Conservation (phyloP, 805 yeast genomes). For the Candida pini region DNA sequence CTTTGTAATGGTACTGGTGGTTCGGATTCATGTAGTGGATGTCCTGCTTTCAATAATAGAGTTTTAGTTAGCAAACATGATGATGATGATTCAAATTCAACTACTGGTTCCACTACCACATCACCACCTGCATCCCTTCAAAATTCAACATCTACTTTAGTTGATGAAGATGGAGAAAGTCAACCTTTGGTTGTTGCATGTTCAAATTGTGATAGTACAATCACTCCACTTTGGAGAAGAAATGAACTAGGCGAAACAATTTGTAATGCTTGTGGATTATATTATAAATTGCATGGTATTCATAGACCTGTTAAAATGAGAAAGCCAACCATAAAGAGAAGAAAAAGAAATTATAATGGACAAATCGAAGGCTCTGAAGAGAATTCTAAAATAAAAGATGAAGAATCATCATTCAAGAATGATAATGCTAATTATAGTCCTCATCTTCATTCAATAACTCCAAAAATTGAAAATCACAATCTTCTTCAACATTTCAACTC, state of each 20-base stretch:
- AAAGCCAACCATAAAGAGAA: conserved; percentile 64
- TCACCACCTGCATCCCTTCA: neutral
- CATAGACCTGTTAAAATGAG: conserved; percentile 77
- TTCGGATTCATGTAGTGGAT: conserved; percentile 68
- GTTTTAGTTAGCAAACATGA: conserved; percentile 30
- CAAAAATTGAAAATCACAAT: too few species aligned
- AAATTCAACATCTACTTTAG: too few species aligned
- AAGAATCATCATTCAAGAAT: too few species aligned
- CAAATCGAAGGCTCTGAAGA: neutral
- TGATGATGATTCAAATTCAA: neutral
- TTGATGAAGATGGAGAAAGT: neutral
- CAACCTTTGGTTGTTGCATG: conserved; percentile 66
- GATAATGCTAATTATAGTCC: too few species aligned
- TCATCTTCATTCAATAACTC: too few species aligned
- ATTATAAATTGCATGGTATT: conserved; percentile 66
- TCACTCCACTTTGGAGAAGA: conserved; percentile 83
- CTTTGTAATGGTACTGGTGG: conserved; percentile 89
- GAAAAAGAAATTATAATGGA: conserved; percentile 46
- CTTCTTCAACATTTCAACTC: too few species aligned
- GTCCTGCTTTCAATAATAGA: conserved; percentile 79
- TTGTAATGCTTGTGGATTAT: conserved; percentile 85
- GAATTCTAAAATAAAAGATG: too few species aligned
- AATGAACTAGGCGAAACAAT: conserved; percentile 78
- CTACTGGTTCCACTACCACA: neutral
- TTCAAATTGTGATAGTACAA: conserved; percentile 77